These are phyloP conservation scores for Coniochaeta sp. DNA, from an alignment of 2,329 filamentous ascomycete species.

Conservation along the genomic window DNA sequence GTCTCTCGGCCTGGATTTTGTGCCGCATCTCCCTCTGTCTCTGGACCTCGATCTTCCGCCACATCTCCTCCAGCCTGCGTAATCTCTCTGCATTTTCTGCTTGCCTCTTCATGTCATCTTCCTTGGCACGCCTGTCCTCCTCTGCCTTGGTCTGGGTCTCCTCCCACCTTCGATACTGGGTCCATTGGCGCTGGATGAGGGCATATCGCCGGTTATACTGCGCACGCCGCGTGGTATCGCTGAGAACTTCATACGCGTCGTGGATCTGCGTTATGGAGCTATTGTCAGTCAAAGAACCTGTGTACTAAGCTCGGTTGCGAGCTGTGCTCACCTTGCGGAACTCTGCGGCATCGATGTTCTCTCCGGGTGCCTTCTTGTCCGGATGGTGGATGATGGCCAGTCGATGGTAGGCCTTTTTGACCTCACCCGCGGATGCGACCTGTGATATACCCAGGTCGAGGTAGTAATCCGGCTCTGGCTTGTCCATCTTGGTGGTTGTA, in stretches of 20 bases:
- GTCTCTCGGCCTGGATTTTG: background rate
- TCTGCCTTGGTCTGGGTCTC: background rate
- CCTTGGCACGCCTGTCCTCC: background rate
- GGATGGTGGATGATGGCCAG: constrained; percentile 6
- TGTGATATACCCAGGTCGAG: constrained; percentile 8
- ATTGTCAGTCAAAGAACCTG: background rate
- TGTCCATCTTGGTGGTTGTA: background rate
- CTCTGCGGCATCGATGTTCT: constrained; percentile 2
- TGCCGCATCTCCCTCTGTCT: background rate
- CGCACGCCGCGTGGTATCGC: background rate
- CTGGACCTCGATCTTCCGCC: background rate
- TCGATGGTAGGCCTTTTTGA: constrained; percentile 5
- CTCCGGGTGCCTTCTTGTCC: constrained; percentile 6
- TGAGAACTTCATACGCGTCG: background rate
- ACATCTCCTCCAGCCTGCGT: background rate
- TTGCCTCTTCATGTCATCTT: background rate
- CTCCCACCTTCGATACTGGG: background rate
- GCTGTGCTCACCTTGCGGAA: constrained; percentile 5
- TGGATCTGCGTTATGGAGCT: background rate
- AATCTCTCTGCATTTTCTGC: background rate
- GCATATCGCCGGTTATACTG: background rate
- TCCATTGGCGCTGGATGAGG: background rate
- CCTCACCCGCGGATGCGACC: background rate
- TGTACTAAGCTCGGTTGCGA: background rate
- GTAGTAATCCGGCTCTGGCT: constrained; percentile 5